These are phyloP conservation scores for Syncephalis plumigaleata DNA, from an alignment of 371 early-diverging fungal species.

Conservation along the genomic window DNA sequence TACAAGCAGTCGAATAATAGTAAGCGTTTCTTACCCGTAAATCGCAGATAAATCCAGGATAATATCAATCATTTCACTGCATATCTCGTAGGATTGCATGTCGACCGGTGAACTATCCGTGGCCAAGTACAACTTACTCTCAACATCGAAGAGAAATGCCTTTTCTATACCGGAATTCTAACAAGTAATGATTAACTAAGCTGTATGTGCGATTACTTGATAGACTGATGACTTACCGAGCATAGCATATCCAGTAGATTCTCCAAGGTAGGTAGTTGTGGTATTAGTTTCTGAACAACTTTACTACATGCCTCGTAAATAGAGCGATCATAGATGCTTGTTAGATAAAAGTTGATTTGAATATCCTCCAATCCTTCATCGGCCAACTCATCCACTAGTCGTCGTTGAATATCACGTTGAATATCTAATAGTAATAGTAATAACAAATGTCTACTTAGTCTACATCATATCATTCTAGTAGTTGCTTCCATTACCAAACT, in stretches of 20 bases:
- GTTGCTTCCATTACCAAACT: constrained; percentile 37
- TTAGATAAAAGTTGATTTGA: constrained; percentile 69
- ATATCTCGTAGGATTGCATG: constrained; percentile 80
- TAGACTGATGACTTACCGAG: constrained; percentile 52
- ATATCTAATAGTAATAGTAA: too few species aligned
- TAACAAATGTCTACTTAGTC: too few species aligned
- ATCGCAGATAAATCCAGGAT: constrained; percentile 69
- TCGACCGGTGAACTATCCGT: constrained; percentile 90
- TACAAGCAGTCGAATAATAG: not conserved
- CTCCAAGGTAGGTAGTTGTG: constrained; percentile 74
- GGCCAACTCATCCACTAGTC: constrained; percentile 68
- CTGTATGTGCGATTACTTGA: not conserved
- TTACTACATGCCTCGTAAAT: constrained; percentile 91
- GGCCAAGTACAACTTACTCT: constrained; percentile 83
- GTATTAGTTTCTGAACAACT: constrained; percentile 83
- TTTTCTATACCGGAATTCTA: constrained; percentile 92
- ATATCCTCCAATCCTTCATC: constrained; percentile 68
- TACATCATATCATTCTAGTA: not conserved
- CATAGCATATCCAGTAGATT: constrained; percentile 84
- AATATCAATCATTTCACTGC: constrained; percentile 89
- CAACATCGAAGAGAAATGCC: constrained; percentile 81
- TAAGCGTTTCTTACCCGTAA: constrained; percentile 34
- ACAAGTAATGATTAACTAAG: not conserved
- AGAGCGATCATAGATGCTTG: constrained; percentile 87
- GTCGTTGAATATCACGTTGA: constrained; percentile 80